Evolutionary conservation across 2,329 filamentous ascomycete genomes (phyloP), one percentile per base, ranked within the genome.

Genomic region (Hypoxylon sp.): DNA sequence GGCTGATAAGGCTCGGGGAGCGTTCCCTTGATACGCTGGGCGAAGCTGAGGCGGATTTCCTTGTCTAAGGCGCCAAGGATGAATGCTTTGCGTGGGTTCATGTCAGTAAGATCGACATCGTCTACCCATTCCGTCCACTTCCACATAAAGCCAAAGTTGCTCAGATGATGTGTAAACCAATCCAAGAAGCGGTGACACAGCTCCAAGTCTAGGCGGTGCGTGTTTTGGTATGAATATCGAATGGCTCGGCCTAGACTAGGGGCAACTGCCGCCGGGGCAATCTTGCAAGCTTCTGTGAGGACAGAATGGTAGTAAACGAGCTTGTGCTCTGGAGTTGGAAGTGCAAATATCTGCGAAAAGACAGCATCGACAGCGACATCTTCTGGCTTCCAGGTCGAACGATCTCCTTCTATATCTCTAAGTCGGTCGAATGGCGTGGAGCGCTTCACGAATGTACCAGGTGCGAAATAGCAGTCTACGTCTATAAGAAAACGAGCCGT

Each of bases 81-180:
- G 73, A 99, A 97, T 21, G 93, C 90, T 74, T 97, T 97, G 74
- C 87, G 89, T 1, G 94, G 92, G 68, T 96, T 85, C 23, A 94
- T 75, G 53, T 87, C 78, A 0, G 90, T 82, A 17, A 95, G 80
- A 31, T 84, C 80, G 11, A 96, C 85, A 68, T 97, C 91, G 11
- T 92, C 90, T 36, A 89, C 81, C 94, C 94, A 99, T 74, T 99
- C 94, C 11, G 89, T 87, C 94, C 94, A 99, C 73, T 97, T 97
- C 94, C 94, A 99, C 7, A 94, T 94, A 70, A 97, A 99, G 43
- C 96, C 94, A 69, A 99, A 99, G 75, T 99, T 99, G 75, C 92
- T 97, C 61, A 99, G 76, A 75, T 99, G 94, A 70, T 99, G 94
- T 12, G 93, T 84, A 68, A 99, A 99, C 94, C 94, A 99, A 70